phyloP scores from a whole-genome alignment of 2,329 filamentous ascomycete genomes.

The Bipolaris victoriae region DNA sequence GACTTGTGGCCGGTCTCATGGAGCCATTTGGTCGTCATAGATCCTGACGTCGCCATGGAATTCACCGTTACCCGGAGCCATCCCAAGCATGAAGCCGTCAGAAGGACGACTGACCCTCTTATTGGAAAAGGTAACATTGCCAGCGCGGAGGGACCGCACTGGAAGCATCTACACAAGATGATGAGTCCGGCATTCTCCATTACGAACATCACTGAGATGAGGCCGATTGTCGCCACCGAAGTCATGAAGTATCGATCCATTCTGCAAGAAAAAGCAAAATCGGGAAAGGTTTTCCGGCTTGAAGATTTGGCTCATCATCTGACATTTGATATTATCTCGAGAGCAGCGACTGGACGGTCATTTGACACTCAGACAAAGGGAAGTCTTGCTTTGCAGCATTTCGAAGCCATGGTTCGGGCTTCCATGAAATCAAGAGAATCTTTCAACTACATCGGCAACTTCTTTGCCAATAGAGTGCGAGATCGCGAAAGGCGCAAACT shows the following conservation, averaged over 20 bases:
- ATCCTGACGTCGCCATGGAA: constrained; percentile 49
- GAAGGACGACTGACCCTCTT: constrained; percentile 30
- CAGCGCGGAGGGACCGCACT: constrained; percentile 37
- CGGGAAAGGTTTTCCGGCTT: constrained; percentile 32
- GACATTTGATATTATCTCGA: constrained; percentile 39
- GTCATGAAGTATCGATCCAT: constrained; percentile 39
- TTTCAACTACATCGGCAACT: constrained; percentile 29
- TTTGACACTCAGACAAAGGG: constrained; percentile 34
- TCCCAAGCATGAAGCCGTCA: constrained; percentile 39
- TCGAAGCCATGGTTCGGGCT: constrained; percentile 25
- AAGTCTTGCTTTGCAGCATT: constrained; percentile 26
- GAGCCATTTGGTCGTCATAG: constrained; percentile 42
- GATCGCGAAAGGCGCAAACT: constrained; percentile 28
- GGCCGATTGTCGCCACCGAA: constrained; percentile 32
- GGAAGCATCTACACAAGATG: constrained; percentile 47
- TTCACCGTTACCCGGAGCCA: constrained; percentile 45
- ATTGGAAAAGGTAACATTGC: constrained; percentile 40
- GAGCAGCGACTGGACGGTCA: constrained; percentile 32
- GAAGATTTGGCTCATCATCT: constrained; percentile 31
- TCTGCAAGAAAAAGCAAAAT: constrained; percentile 26
- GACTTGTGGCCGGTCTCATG: constrained; percentile 54
- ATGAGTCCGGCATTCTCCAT: constrained; percentile 47
- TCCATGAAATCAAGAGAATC: constrained; percentile 21
- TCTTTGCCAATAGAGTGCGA: constrained; percentile 18
- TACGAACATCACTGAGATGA: constrained; percentile 38